phyloP scores from a whole-genome alignment of 228 moss, liverwort and hornwort species.

The Sphagnum magellanicum region DNA sequence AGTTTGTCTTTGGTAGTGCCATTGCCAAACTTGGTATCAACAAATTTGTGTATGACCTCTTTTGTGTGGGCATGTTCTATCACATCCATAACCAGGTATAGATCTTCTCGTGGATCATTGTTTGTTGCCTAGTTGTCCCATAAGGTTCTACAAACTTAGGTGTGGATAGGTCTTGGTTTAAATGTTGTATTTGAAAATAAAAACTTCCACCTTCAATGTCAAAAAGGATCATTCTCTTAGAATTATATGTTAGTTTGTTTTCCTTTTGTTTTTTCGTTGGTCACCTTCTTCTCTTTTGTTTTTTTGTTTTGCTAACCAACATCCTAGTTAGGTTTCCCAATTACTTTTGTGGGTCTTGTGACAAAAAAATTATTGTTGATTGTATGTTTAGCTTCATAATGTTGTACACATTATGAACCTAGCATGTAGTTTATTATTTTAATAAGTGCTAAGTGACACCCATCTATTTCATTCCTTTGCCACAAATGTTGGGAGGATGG shows the following conservation, averaged over 20 bases:
- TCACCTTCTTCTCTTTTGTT: too few species aligned
- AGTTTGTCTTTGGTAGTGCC: conserved; percentile 57
- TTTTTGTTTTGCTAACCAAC: too few species aligned
- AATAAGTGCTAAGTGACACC: background rate
- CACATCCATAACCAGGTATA: conserved; percentile 74
- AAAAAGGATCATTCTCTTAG: too few species aligned
- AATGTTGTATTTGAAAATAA: too few species aligned
- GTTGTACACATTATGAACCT: background rate
- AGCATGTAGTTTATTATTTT: background rate
- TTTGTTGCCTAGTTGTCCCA: background rate
- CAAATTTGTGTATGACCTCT: conserved; percentile 70
- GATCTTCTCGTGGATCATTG: background rate
- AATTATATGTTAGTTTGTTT: background rate
- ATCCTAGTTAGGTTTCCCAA: too few species aligned
- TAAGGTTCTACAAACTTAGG: background rate
- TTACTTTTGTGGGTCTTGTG: too few species aligned
- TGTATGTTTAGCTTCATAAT: background rate
- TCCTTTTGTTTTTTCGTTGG: background rate
- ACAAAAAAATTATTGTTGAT: background rate
- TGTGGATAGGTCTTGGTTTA: background rate
- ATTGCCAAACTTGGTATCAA: conserved; percentile 63
- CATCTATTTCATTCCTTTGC: too few species aligned
- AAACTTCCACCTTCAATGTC: too few species aligned
- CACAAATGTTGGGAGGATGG: too few species aligned
- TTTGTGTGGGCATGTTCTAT: conserved; percentile 99